These are phyloP conservation scores for Mortierella sp. DNA, from an alignment of 371 early-diverging fungal genomes.

Conservation along the genomic window DNA sequence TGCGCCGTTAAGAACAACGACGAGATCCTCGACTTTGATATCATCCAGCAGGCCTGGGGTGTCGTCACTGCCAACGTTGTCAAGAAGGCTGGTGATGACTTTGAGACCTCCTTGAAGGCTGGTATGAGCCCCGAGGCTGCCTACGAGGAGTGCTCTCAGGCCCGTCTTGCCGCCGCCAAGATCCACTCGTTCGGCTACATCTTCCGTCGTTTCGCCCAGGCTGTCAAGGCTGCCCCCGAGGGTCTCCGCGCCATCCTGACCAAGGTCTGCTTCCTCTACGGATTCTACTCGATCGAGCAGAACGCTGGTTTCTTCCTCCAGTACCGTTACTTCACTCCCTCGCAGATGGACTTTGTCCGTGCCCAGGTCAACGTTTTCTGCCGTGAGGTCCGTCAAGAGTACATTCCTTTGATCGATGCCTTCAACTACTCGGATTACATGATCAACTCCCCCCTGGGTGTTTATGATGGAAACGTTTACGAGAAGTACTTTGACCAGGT, in stretches of 20 bases:
- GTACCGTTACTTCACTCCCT: constrained; percentile 84
- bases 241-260: constrained; percentile 68
- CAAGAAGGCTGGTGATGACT: constrained; percentile 84
- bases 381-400: constrained; percentile 81
- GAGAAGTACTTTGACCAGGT: constrained; percentile 91
- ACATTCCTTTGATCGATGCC: constrained; percentile 90
- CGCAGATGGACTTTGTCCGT: constrained; percentile 80
- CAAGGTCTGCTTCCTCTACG: constrained; percentile 86
- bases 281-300: constrained; percentile 86
- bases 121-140: constrained; percentile 86
- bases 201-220: constrained; percentile 89
- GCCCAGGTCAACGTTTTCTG: constrained; percentile 78
- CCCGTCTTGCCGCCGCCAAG: constrained; percentile 89
- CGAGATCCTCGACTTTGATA: constrained; percentile 72
- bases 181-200: constrained; percentile 90
- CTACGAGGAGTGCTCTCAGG: constrained; percentile 90
- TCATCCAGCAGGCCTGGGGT: constrained; percentile 87
- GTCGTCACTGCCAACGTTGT: constrained; percentile 90
- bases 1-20: constrained; percentile 69
- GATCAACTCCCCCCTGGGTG: constrained; percentile 92
- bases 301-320: constrained; percentile 92
- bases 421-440: constrained; percentile 91
- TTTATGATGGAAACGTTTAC: constrained; percentile 91
- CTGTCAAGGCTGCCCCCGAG: constrained; percentile 69
- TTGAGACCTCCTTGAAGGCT: constrained; percentile 76